phyloP scores from a whole-genome alignment of 306 rosid species.

The Inga leiocalycina region DNA sequence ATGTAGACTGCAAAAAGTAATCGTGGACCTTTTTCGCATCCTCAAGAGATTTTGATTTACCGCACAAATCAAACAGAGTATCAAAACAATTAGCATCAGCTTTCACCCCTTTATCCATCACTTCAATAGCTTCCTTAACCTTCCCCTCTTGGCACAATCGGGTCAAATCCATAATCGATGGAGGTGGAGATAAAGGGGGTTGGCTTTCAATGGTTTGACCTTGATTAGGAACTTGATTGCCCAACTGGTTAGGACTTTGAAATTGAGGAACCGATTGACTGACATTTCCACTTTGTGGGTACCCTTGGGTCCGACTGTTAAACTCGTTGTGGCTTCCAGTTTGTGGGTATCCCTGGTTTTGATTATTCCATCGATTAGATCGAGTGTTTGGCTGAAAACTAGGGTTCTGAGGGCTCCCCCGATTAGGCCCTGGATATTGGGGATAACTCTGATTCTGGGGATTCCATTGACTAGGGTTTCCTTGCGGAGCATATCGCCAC shows the following conservation, averaged over 20 bases:
- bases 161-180: conserved; percentile 55
- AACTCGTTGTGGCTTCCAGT: conserved; percentile 35
- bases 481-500: conserved; percentile 23
- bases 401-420: conserved; percentile 23
- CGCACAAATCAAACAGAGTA: conserved; percentile 59
- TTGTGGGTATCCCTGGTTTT: conserved; percentile 39
- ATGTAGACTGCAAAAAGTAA: conserved; percentile 71
- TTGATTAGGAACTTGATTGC: conserved; percentile 40
- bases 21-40: conserved; percentile 82
- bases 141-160: conserved; percentile 67
- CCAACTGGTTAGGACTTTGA: conserved; percentile 43
- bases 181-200: conserved; percentile 23
- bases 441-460: conserved; percentile 34
- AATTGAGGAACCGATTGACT: conserved; percentile 31
- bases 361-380: conserved; percentile 46
- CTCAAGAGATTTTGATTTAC: conserved; percentile 60
- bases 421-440: conserved; percentile 10
- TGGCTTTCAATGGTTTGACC: conserved; percentile 32
- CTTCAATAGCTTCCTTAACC: conserved; percentile 61
- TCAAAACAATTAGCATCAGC: conserved; percentile 3
- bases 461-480: conserved; percentile 36
- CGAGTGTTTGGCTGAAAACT: conserved; percentile 35
- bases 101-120: neutral
- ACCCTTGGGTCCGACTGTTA: conserved; percentile 35
- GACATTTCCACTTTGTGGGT: conserved; percentile 33